Evolutionary conservation across 129 eudicot genomes (phyloP), one percentile per base, ranked within the genome.

Genomic region (Daucus carota): DNA sequence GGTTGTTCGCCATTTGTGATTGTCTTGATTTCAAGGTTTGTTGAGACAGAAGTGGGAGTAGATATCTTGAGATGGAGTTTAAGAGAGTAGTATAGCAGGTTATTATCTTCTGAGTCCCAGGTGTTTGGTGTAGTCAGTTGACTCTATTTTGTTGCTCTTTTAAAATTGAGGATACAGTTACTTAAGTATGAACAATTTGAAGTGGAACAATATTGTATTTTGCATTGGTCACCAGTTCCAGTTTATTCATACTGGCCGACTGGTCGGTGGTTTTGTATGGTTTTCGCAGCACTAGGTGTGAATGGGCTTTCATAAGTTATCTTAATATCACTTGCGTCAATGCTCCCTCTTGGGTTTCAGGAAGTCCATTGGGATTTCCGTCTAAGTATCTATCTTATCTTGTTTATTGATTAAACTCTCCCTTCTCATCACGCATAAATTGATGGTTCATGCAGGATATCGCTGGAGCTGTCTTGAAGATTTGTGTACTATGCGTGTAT

Each of bases 401-500:
- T 24, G 7, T 38, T 41, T 11, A 6, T n/a, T 20, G 6, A 20
- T 3, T 8, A 20, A 12, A 8, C 0, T 70, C 0, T 10, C 26
- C 34, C 26, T 6, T 32, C 73, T 40, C 73, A 8, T 38, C 6
- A 66, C 43, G 1, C 43, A 3, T 3, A 33, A 24, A 31, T 66
- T 36, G n/a, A 33, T 32, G 32, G 29, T 70, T 36, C 41, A 18
- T 70, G 74, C 74, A 70, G 74, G 74, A 70, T 70, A 38, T 70
- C 74, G 10, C 50, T 12, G 48, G 48, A 38, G 74, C 48, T n/a
- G 33, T 13, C 74, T 22, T n/a, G 74, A 70, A 24, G 74, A 38
- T 41, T 38, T 70, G 29, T 28, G 47, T 9, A 69, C 44, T 38
- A 20, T 13, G 46, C 17, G 6, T 36, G 73, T 11, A 18, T 13